phyloP scores from a whole-genome alignment of 306 rosid species.

The Vigna trinervia region DNA sequence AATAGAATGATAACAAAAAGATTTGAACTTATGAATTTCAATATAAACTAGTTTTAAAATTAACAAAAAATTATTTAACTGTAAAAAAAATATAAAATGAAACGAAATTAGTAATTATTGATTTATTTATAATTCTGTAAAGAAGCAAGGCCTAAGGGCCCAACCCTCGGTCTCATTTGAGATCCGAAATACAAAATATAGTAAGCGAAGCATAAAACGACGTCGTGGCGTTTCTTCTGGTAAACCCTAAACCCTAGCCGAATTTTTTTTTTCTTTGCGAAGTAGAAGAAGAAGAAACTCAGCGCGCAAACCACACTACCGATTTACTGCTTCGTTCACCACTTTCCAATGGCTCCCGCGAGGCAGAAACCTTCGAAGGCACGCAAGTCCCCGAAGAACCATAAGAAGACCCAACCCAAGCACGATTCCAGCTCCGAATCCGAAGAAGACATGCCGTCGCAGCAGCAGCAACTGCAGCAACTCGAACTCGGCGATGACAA shows the following conservation, averaged over 20 bases:
- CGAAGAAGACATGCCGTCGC: slow-evolving; percentile 53
- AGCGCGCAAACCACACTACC: not conserved
- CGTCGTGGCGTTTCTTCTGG: not conserved
- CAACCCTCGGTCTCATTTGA: not conserved
- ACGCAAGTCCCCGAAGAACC: slow-evolving; percentile 45
- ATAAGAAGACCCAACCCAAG: slow-evolving; percentile 51
- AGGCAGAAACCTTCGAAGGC: slow-evolving; percentile 35
- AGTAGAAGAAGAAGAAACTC: not conserved
- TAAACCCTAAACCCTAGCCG: slow-evolving; percentile 54
- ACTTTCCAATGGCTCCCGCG: slow-evolving; percentile 47
- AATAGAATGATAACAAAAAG: no score
- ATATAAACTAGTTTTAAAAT: no score
- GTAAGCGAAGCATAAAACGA: slow-evolving; percentile 13
- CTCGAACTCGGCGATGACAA: slow-evolving; percentile 44
- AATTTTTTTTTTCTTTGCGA: not conserved
- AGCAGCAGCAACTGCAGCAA: not conserved
- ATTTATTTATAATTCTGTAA: no score
- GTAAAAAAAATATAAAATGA: no score
- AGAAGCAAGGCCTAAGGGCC: not conserved
- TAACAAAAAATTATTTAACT: no score
- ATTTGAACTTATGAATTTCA: no score
- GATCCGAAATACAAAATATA: not conserved
- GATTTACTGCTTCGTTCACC: not conserved
- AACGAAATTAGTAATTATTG: no score
- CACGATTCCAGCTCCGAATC: slow-evolving; percentile 50